phyloP scores from a whole-genome alignment of 2,329 filamentous ascomycete species.

The Pseudocercospora vitis region DNA sequence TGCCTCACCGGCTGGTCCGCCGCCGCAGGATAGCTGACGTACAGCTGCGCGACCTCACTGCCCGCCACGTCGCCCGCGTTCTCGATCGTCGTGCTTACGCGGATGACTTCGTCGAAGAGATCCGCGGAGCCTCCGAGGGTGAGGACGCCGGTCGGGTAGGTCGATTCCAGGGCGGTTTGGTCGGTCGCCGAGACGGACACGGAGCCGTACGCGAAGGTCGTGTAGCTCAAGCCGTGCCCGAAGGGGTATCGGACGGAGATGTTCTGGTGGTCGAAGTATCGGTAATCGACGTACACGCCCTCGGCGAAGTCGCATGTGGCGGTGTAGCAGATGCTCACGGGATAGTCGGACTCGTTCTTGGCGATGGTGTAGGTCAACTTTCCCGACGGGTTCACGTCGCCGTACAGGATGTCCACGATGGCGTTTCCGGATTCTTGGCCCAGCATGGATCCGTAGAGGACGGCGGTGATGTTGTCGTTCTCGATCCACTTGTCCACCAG shows the following conservation, averaged over 20 bases:
- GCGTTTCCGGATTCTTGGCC: constrained; percentile 34
- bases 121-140: constrained; percentile 51
- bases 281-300: constrained; percentile 48
- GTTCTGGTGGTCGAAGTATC: constrained; percentile 43
- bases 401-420: constrained; percentile 34
- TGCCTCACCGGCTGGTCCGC: constrained; percentile 53
- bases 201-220: constrained; percentile 38
- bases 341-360: constrained; percentile 41
- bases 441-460: constrained; percentile 35
- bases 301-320: constrained; percentile 44
- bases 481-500: constrained; percentile 34
- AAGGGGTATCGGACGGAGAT: constrained; percentile 46
- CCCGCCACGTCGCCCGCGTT: constrained; percentile 61
- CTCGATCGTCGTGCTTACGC: constrained; percentile 56
- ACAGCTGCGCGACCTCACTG: constrained; percentile 59
- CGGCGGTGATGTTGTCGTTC: constrained; percentile 36
- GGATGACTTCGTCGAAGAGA: constrained; percentile 63
- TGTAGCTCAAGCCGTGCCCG: constrained; percentile 36
- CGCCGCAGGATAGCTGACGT: constrained; percentile 40
- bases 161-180: constrained; percentile 14
- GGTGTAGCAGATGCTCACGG: constrained; percentile 62
- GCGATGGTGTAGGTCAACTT: constrained; percentile 35
- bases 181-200: constrained; percentile 13
- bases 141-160: constrained; percentile 52
- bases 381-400: constrained; percentile 33